Evolutionary conservation across 169 alveolate species (phyloP).

Genomic region (Perkinsus marinus): DNA sequence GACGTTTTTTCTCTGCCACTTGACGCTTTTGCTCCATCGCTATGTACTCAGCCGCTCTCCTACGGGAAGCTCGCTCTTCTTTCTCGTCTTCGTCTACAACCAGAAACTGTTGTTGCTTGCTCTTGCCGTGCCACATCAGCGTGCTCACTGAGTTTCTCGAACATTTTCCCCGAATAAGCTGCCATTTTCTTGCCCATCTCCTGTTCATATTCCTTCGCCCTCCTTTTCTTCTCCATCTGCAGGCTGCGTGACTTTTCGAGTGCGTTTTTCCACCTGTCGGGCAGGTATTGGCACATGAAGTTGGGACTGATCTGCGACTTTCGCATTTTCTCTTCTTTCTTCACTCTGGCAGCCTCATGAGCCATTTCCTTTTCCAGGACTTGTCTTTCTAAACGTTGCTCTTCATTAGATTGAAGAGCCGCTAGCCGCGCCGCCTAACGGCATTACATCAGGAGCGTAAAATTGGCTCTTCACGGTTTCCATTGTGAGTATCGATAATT

Average conservation of each 20-base stretch:
- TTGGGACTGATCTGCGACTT: background rate
- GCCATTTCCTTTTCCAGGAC: conserved; percentile 8
- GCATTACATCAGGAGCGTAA: too few species aligned
- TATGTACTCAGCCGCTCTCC: background rate
- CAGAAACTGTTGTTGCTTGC: too few species aligned
- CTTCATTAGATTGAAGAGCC: background rate
- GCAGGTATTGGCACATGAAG: background rate
- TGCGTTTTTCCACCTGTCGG: background rate
- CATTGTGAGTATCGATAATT: too few species aligned
- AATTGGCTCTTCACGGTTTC: too few species aligned
- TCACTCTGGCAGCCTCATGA: background rate
- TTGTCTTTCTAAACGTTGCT: background rate
- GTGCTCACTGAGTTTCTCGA: background rate
- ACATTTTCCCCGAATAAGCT: background rate
- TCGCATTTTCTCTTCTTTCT: conserved; percentile 1
- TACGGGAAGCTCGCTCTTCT: background rate
- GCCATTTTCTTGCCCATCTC: background rate
- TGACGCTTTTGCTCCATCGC: background rate
- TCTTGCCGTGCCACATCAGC: background rate
- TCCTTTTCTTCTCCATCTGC: background rate
- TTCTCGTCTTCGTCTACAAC: background rate
- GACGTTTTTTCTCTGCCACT: background rate
- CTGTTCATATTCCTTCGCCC: background rate
- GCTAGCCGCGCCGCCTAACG: background rate
- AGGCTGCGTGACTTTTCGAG: background rate